phyloP scores from a whole-genome alignment of 2,329 filamentous ascomycete genomes.

The Fusarium nelsonii region DNA sequence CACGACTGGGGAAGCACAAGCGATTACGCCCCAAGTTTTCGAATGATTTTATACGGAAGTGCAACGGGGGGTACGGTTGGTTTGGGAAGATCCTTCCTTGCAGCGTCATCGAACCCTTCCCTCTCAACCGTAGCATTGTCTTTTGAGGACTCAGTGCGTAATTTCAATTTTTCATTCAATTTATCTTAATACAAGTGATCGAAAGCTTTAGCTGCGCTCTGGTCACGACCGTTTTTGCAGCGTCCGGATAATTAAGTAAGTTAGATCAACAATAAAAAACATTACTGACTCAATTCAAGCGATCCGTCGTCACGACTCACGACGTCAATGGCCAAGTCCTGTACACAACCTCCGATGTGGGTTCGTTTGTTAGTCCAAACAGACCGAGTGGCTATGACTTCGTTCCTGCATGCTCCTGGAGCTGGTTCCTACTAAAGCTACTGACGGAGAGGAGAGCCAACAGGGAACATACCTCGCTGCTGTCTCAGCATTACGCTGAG shows the following conservation, averaged over 20 bases:
- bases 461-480: constrained; percentile 30
- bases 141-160: constrained; percentile 30
- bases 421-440: constrained; percentile 30
- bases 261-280: constrained; percentile 14
- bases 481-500: constrained; percentile 19
- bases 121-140: constrained; percentile 33
- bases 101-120: constrained; percentile 34
- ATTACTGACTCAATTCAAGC: constrained; percentile 10
- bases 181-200: constrained; percentile 8
- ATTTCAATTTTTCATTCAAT: constrained; percentile 29
- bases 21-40: constrained; percentile 19
- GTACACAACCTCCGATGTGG: constrained; percentile 35
- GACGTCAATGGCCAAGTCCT: constrained; percentile 37
- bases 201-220: constrained; percentile 15
- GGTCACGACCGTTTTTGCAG: not conserved
- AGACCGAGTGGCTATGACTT: constrained; percentile 43
- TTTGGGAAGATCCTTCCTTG: constrained; percentile 42
- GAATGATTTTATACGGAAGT: constrained; percentile 39
- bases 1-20: constrained; percentile 30
- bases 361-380: constrained; percentile 32
- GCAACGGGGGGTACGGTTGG: constrained; percentile 32
- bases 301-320: constrained; percentile 25
- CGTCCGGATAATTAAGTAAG: constrained; percentile 13
- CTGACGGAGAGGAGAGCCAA: constrained; percentile 37
- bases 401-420: constrained; percentile 48